Base-by-base conservation (phyloP, 2,329 filamentous ascomycete genomes). In the Endothia cerciana region DNA sequence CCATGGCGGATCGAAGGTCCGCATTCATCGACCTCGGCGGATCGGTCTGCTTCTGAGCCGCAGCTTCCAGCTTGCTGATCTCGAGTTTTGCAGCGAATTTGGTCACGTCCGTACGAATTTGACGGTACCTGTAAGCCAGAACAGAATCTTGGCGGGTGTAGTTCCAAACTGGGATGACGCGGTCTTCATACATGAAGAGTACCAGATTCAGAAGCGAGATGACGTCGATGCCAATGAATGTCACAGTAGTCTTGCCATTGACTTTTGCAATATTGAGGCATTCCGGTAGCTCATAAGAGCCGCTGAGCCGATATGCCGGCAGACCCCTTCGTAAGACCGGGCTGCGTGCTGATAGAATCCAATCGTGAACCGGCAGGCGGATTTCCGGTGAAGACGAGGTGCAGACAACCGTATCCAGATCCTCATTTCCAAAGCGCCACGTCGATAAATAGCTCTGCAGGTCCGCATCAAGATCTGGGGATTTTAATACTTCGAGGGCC, bases 71-170 rank as follows among this genome's bases (percentile, higher is more conserved):
- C 40, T 85, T 87, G 19, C 79, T 76, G 75, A 98, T 83, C 17
- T 90, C 87, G 1, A 98, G 82, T 64, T 85, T 85, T 1, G 86
- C 86, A 11, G 92, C 90, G n/a, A 94, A 72, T 70, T 89, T 94
- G 89, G 97, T 95, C n/a, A 98, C 80, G 73, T 98, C 94, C 0
- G 82, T 85, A 25, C 94, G 89, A 22, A 97, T 84, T 72, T 94
- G 89, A 30, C 93, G 90, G 75, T 93, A 97, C 49, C 91, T 85
- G 71, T 86, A 85, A 0, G 91, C 89, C 74, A 90, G 81, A 13
- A 86, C 79, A 2, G 89, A 86, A 25, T 87, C 85, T 68, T 89
- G 85, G 7, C 85, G 87, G 4, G 89, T 89, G 69, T 91, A 89
- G 70, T 94, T 91, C 95, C 95, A 98, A 22, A 94, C 91, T 66